These are phyloP conservation scores for Suillus plorans DNA, from an alignment of 768 basidiomycete species.

Conservation along the genomic window DNA sequence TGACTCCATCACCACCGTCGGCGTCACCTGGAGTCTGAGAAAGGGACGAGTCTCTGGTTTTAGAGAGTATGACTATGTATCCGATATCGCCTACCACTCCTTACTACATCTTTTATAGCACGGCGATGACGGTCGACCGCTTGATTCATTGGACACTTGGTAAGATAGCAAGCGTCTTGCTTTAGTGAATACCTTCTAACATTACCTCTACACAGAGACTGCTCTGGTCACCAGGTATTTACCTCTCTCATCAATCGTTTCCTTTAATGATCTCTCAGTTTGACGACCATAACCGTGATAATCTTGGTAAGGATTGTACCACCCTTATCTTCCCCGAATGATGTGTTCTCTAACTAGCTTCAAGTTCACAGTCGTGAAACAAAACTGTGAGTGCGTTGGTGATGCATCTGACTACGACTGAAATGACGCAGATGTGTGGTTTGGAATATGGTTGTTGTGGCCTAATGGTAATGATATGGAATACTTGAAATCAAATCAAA, in stretches of 20 bases:
- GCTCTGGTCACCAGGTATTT: not conserved
- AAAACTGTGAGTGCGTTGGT: not conserved
- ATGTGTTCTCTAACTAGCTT: not conserved
- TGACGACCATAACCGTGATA: not conserved
- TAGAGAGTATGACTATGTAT: not conserved
- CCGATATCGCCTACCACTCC: not conserved
- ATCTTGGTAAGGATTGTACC: not conserved
- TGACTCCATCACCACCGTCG: conserved; percentile 4
- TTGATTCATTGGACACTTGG: conserved; percentile 1
- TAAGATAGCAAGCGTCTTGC: not conserved
- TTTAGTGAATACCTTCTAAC: not conserved
- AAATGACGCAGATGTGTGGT: not conserved
- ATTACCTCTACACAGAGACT: not conserved
- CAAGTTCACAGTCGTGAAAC: not conserved
- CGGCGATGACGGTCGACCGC: not conserved
- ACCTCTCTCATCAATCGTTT: not conserved
- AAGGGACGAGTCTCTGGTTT: not conserved
- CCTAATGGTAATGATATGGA: not conserved
- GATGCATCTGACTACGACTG: not conserved
- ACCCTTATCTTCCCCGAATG: no score
- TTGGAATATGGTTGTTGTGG: not conserved
- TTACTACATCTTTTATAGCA: not conserved
- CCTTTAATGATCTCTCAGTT: not conserved
- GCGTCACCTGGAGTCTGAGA: not conserved
- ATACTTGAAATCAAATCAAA: not conserved